Conservation (phyloP, 441 rosid species). For the Aquilaria agallochum region DNA sequence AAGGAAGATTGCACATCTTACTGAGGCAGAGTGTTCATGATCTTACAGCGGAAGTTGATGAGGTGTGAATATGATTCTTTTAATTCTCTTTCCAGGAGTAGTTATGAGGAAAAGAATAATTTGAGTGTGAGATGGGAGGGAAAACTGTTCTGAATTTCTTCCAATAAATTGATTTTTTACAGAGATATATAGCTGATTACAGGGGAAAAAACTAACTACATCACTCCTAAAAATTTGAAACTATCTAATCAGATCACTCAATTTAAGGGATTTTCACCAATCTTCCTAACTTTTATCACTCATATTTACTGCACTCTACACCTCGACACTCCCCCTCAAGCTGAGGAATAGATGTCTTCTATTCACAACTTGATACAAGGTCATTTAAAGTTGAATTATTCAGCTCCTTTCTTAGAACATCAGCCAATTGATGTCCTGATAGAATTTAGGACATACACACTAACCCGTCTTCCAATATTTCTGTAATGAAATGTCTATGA, state of each 20-base stretch:
- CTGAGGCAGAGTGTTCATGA: conserved; percentile 31
- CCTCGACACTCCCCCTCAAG: not conserved
- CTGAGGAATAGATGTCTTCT: not conserved
- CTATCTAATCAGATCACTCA: no score
- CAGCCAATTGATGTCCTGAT: not conserved
- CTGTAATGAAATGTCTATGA: not conserved
- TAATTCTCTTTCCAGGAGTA: no score
- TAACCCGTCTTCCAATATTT: not conserved
- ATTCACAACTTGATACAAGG: not conserved
- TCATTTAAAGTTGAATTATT: not conserved
- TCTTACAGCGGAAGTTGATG: conserved; percentile 44
- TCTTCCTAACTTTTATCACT: no score
- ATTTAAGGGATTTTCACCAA: no score
- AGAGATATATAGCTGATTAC: no score
- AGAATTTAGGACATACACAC: not conserved
- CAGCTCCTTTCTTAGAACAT: not conserved
- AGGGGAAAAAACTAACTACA: no score
- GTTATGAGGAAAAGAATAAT: no score
- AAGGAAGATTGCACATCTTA: conserved; percentile 32
- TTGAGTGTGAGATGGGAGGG: no score
- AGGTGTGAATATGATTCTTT: conserved; percentile 25
- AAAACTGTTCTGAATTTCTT: no score
- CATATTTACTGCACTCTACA: no score
- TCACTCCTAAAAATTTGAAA: no score
- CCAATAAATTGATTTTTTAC: no score